Evolutionary conservation across 2,329 filamentous ascomycete genomes (phyloP).

Genomic region (Claviceps lovelessii): DNA sequence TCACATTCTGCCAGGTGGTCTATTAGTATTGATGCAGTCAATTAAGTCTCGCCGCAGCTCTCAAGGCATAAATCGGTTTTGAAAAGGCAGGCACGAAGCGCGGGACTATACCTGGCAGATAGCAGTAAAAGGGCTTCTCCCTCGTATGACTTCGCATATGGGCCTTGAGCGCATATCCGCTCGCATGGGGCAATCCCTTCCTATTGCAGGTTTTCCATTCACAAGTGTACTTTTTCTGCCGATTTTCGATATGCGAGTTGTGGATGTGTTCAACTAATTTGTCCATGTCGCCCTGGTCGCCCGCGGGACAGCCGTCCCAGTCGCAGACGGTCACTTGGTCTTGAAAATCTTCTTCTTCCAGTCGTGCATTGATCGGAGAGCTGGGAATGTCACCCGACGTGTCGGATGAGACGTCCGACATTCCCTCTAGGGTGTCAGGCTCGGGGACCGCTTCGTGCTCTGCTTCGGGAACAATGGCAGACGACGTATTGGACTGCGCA

Average conservation of each 20-base stretch:
- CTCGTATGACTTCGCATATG: slow-evolving; percentile 97
- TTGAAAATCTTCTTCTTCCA: slow-evolving; percentile 60
- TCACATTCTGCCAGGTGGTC: slow-evolving; percentile 61
- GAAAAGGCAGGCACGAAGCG: background rate
- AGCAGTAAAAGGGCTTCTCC: slow-evolving; percentile 97
- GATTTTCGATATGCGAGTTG: slow-evolving; percentile 81
- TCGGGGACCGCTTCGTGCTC: slow-evolving; percentile 33
- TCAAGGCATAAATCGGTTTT: background rate
- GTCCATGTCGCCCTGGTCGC: slow-evolving; percentile 69
- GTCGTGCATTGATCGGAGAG: slow-evolving; percentile 50
- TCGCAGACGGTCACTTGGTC: slow-evolving; percentile 66
- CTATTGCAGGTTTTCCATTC: slow-evolving; percentile 85
- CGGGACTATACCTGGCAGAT: slow-evolving; percentile 60
- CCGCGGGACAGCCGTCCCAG: slow-evolving; percentile 61
- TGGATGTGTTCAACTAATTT: slow-evolving; percentile 71
- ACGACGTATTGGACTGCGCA: slow-evolving; percentile 30
- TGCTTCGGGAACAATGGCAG: slow-evolving; percentile 26
- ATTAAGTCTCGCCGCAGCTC: background rate
- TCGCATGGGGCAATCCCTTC: slow-evolving; percentile 85
- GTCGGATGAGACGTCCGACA: slow-evolving; percentile 74
- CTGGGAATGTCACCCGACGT: slow-evolving; percentile 73
- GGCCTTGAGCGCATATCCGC: slow-evolving; percentile 87
- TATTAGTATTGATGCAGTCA: slow-evolving; percentile 7
- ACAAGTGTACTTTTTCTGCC: slow-evolving; percentile 95
- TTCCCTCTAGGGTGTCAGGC: slow-evolving; percentile 39